These are phyloP conservation scores for Annona cherimola DNA, from an alignment of 164 flowering plant species.

Conservation along the genomic window DNA sequence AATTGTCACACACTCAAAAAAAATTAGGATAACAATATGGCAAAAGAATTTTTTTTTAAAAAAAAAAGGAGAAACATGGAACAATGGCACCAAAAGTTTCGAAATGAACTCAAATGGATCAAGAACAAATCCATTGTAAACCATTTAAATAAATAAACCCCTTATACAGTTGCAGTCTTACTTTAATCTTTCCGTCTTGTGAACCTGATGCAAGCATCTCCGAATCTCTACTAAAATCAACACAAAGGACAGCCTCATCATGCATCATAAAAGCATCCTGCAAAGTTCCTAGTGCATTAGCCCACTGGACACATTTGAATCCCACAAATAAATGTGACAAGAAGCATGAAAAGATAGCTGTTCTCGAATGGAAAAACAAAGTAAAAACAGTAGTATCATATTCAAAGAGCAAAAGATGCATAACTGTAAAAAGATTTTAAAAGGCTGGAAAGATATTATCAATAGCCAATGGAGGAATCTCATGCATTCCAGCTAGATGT, in stretches of 20 bases:
- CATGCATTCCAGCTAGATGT: background rate
- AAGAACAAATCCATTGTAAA: background rate
- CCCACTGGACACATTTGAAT: background rate
- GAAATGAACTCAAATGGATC: background rate
- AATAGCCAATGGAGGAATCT: background rate
- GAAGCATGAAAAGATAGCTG: background rate
- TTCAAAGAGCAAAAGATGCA: no score
- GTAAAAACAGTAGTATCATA: background rate
- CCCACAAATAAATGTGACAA: background rate
- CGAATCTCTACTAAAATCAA: conserved; percentile 95
- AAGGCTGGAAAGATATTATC: background rate
- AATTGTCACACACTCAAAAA: no score
- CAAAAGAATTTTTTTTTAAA: no score
- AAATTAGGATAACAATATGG: no score
- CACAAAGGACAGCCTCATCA: conserved; percentile 91
- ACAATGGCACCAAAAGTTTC: no score
- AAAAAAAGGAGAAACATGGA: no score
- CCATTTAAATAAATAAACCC: background rate
- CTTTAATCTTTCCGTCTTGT: conserved; percentile 98
- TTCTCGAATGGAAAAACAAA: background rate
- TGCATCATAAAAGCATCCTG: conserved; percentile 99
- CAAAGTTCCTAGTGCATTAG: conserved; percentile 6
- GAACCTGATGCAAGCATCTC: conserved; percentile 99
- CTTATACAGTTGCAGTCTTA: conserved; percentile 10
- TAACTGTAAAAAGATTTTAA: background rate